phyloP scores from a whole-genome alignment of 345 rosid species.

The Populus pruinosa region DNA sequence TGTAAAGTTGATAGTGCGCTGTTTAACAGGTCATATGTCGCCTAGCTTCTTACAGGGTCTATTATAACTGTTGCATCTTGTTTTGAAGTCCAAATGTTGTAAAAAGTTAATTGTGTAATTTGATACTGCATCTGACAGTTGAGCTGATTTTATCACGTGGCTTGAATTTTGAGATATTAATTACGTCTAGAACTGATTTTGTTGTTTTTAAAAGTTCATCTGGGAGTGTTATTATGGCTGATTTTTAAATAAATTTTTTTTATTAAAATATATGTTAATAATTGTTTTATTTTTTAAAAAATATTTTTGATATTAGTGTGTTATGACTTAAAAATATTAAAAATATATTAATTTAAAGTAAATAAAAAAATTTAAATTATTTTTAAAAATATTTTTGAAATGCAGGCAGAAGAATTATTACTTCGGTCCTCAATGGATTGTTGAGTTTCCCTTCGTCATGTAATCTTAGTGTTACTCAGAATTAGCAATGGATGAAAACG shows the following conservation, averaged over 20 bases:
- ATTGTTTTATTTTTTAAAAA: no score
- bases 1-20: slow-evolving; percentile 1
- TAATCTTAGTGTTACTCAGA: not conserved
- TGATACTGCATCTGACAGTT: not conserved
- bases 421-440: not conserved
- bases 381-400: no score
- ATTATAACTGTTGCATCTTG: not conserved
- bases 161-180: slow-evolving; percentile 15
- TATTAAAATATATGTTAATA: no score
- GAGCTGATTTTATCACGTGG: slow-evolving; percentile 1
- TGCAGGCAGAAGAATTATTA: no score
- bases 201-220: no score
- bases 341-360: no score
- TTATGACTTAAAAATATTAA: no score
- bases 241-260: no score
- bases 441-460: not conserved
- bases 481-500: not conserved
- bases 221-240: no score
- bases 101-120: not conserved
- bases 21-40: not conserved
- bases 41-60: not conserved
- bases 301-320: no score
- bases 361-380: no score
- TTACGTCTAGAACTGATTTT: not conserved
- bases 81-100: not conserved